Conservation (phyloP, 306 rosid species). For the Dryas drummondii region DNA sequence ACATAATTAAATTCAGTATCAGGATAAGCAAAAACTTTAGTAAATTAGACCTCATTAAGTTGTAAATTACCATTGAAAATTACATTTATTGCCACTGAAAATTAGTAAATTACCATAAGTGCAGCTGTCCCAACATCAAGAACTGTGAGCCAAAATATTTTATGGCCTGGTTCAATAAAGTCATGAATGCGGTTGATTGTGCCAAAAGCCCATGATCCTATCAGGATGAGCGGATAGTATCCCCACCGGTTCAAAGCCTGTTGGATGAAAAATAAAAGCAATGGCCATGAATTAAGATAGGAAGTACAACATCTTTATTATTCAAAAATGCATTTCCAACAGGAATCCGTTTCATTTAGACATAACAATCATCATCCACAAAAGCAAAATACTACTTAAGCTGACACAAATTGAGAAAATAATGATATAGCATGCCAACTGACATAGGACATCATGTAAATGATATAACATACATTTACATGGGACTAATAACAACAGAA, state of each 20-base stretch:
- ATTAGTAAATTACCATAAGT: constrained; percentile 68
- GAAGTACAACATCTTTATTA: not conserved
- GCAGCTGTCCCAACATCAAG: constrained; percentile 91
- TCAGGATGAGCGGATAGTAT: constrained; percentile 91
- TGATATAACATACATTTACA: not conserved
- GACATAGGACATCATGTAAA: not conserved
- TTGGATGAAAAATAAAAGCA: not conserved
- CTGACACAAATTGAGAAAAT: too few relatives aligned
- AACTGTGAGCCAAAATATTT: constrained; percentile 90
- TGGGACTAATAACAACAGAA: not conserved
- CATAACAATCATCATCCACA: not conserved
- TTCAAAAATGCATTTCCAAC: not conserved
- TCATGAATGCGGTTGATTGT: constrained; percentile 91
- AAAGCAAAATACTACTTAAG: too few relatives aligned
- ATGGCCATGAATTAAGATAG: not conserved
- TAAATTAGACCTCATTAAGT: not conserved
- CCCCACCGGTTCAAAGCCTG: constrained; percentile 98
- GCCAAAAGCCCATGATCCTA: constrained; percentile 95
- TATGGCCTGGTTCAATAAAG: constrained; percentile 81
- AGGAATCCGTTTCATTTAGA: not conserved
- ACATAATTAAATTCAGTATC: not conserved
- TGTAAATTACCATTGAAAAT: not conserved
- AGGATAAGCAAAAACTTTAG: not conserved
- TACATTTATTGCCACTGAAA: not conserved
- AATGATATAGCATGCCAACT: too few relatives aligned